Evolutionary conservation across 441 rosid species (phyloP).

Genomic region (Hura crepitans): DNA sequence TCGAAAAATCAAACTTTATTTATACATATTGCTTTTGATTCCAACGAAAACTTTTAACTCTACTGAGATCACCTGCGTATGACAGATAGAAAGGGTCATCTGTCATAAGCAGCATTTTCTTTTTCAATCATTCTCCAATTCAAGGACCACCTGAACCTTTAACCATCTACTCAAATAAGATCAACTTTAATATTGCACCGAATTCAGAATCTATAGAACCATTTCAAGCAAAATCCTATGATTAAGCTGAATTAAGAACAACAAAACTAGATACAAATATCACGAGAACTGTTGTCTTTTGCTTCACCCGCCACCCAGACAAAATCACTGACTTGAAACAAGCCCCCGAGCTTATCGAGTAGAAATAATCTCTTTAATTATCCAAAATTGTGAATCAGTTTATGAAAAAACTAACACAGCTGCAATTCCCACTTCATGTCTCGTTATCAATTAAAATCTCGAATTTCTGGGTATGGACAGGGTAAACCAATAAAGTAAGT

Average conservation of each 20-base stretch:
- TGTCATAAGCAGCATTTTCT: background rate
- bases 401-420: background rate
- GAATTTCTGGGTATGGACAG: background rate
- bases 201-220: background rate
- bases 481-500: background rate
- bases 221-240: background rate
- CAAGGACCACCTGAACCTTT: no score
- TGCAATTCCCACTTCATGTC: background rate
- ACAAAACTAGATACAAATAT: background rate
- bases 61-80: background rate
- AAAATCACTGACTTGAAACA: background rate
- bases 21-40: background rate
- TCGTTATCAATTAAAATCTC: background rate
- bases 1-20: background rate
- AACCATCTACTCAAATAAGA: no score
- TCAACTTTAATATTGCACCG: no score
- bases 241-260: no score
- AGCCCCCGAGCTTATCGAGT: slow-evolving; percentile 2
- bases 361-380: background rate
- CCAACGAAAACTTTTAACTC: background rate
- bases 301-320: slow-evolving; percentile 5
- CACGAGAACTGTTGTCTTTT: background rate
- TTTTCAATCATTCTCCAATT: no score
- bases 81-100: background rate
- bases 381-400: background rate